A percentile compares a stretch with the other conserved stretches of the same genome.
These are phyloP conservation scores for Cucumis hystrix DNA, from an alignment of 306 rosid genomes.

Conservation along the genomic window DNA sequence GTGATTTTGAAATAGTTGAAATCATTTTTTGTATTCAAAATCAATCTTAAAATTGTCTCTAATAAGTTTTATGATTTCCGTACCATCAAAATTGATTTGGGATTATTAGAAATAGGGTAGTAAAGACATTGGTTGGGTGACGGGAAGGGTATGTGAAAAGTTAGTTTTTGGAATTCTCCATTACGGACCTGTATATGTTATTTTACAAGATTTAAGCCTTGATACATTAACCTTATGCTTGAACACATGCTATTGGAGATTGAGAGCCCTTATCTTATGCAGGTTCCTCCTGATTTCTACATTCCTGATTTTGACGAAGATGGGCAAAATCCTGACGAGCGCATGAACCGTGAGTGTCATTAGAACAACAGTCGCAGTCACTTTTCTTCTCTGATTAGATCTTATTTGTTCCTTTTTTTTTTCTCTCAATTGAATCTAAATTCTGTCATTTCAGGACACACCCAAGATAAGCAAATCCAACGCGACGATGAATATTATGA, in stretches of 20 bases:
- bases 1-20: neutral
- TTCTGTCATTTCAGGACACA: slow-evolving; percentile 44
- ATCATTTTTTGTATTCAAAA: neutral
- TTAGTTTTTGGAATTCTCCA: neutral
- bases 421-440: neutral
- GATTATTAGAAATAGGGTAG: too few species aligned
- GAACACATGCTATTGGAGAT: neutral
- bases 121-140: neutral
- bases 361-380: neutral
- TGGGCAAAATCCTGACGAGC: slow-evolving; percentile 91
- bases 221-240: neutral
- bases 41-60: neutral
- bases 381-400: neutral
- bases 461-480: slow-evolving; percentile 87
- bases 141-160: neutral
- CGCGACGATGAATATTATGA: slow-evolving; percentile 88
- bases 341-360: slow-evolving; percentile 63
- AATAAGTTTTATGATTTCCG: too few species aligned
- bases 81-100: too few species aligned
- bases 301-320: slow-evolving; percentile 92
- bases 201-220: neutral
- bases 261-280: slow-evolving; percentile 6
- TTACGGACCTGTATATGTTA: neutral
- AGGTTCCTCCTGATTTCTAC: slow-evolving; percentile 96
- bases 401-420: neutral